Evolutionary conservation across 179 eudicot species (phyloP), one percentile per base, ranked within the genome.

Genomic region (Dionaea muscipula): DNA sequence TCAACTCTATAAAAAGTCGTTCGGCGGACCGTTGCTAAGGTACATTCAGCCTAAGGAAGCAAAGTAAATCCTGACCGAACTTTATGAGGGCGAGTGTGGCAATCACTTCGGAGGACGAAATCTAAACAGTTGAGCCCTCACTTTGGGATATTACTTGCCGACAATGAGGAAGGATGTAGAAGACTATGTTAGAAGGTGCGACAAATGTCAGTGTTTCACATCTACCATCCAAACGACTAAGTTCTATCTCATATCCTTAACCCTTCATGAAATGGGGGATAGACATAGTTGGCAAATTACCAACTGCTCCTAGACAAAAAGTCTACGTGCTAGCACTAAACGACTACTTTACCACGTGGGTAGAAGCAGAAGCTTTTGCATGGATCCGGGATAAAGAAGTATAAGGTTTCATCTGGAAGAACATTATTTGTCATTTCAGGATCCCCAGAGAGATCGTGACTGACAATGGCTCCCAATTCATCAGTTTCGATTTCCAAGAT

Each of bases 261-360:
- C 47, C 60, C 6, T 63, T 63, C 26, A 47, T 47, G 53, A 31
- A 63, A 28, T 63, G 56, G 61, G 67, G 55, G n/a, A 33, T 55
- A 47, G 61, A 63, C 14, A 47, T 63, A 1, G 37, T 55, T 2
- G 61, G 60, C 0, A 55, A 47, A 0, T 5, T 63, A 0, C 50
- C 61, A 0, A 33, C 8, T 1, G 61, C 61, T 7, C 55, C 67
- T 11, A 19, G 55, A 0, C 33, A 26, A 23, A 33, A 22, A 10
- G 47, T 23, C 0, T 63, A 16, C 47, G 4, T 63, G 24, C 16
- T 47, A 7, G 59, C 60, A 3, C 3, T 31, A 14, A 54, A 44
- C 1, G 45, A 62, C 23, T 62, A 60, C 16, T 61, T 61, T 25
- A 45, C 40, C 0, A 61, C 51, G 21, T 61, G 65, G 56, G 31